Percentiles rank a stretch among this genome's conserved stretches.
Evolutionary conservation across 192 early-diverging fungal species (phyloP).

Genomic region (Coemansia sp.): DNA sequence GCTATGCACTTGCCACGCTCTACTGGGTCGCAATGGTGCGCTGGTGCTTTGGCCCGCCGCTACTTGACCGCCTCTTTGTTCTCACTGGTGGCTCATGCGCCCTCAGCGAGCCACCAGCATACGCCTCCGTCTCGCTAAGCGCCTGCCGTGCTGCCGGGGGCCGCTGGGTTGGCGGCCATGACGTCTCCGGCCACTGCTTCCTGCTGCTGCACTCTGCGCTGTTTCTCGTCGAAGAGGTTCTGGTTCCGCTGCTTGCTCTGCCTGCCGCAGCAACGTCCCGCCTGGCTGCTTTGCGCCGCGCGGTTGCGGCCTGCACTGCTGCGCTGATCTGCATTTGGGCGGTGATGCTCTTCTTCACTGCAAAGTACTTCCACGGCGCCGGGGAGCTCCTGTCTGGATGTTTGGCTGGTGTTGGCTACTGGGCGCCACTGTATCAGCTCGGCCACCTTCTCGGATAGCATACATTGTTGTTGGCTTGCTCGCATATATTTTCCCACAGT

Average conservation of each 20-base stretch:
- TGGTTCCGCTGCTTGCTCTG: constrained; percentile 30
- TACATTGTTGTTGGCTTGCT: no score
- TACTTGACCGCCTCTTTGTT: constrained; percentile 79
- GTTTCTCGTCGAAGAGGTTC: constrained; percentile 71
- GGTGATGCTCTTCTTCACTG: constrained; percentile 76
- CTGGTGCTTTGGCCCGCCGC: constrained; percentile 81
- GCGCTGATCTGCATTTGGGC: constrained; percentile 68
- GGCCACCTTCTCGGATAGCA: neutral
- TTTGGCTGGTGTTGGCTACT: constrained; percentile 69
- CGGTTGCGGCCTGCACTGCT: constrained; percentile 37
- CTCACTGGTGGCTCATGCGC: constrained; percentile 70
- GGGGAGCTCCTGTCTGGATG: constrained; percentile 71
- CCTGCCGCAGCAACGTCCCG: constrained; percentile 37
- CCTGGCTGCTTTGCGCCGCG: constrained; percentile 30
- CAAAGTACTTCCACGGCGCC: constrained; percentile 76
- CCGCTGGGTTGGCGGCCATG: constrained; percentile 76
- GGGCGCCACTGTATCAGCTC: constrained; percentile 46
- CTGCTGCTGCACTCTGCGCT: constrained; percentile 75
- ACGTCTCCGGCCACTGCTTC: constrained; percentile 89
- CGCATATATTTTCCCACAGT: no score
- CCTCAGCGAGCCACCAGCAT: neutral
- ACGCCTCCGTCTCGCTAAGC: constrained; percentile 19
- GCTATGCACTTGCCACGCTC: constrained; percentile 66
- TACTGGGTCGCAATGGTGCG: constrained; percentile 88
- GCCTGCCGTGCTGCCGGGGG: constrained; percentile 63